Evolutionary conservation across 768 basidiomycete genomes (phyloP), one percentile per base, ranked within the genome.

Genomic region (Suillus cothurnatus): DNA sequence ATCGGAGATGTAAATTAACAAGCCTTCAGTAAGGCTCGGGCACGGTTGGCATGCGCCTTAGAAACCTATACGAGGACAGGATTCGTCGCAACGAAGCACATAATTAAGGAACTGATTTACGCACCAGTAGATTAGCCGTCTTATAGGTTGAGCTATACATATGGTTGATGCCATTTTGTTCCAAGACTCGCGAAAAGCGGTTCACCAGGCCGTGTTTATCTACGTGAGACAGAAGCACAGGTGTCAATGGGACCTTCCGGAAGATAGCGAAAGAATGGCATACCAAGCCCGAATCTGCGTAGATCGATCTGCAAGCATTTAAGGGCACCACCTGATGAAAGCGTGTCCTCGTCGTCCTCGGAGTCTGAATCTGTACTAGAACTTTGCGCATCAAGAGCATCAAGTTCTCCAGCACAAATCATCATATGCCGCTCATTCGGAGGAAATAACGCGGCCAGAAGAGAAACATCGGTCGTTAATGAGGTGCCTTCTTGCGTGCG

Each of bases 101-200:
- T 23, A 8, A 43, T 26, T 45, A 47, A 31, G 28, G 56, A 52
- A 69, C 63, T 50, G 61, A 71, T 79, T 66, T 61, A 17, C 36
- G 68, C 69, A 93, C 91, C 70, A 93, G 79, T 38, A 94, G 75
- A 75, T 94, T 93, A 63, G 92, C 92, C 7, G 89, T 90, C 77
- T 91, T 91, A 73, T 87, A 89, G n/a, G 92, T 92, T 52, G 90
- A 91, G 64, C 88, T 90, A 72, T 93, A 93, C 85, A 93, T 89
- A 72, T 92, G 90, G 77, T 92, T 91, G 72, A 94, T 88, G 14
- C 86, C 85, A 69, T 89, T 88, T 68, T 85, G 82, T 64, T 90
- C 88, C 15, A 93, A 84, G 26, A 91, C 84, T 9, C 85, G 85
- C 26, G 92, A 91, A 72, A 91, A 92, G 45, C 87, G 85, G 73